Evolutionary conservation across 2,329 filamentous ascomycete species (phyloP), one percentile per base, ranked within the genome.

Genomic region (Aciculosporium take): DNA sequence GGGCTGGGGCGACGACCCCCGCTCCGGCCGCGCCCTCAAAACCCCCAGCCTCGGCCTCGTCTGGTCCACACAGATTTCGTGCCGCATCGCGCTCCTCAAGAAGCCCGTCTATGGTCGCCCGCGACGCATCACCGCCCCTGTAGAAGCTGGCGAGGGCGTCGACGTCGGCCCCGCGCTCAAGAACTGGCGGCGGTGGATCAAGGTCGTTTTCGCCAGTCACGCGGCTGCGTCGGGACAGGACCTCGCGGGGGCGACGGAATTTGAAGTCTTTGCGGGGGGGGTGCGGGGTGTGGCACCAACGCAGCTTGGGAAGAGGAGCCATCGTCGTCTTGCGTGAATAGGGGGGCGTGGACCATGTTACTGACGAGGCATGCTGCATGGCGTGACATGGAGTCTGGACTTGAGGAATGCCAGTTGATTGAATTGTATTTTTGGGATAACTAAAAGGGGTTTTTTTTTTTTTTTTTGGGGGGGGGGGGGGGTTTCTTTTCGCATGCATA

Each of bases 181-280:
- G 43, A 70, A 65, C 27, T 87, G 83, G 77, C 72, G 72, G 48
- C 68, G 89, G 44, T 85, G 77, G 67, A 78, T 94, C 69, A 93
- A 88, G 59, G 74, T 96, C 7, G 89, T 94, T 1, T 96, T 94
- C 65, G 82, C 86, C 37, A 74, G 84, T 2, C 91, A 93, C 72
- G 73, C 74, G 4, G 61, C 65, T 2, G 70, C 69, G 2, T 66
- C 66, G 46, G 65, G 72, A 13, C 57, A 68, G 40, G 64, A 69
- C 9, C 47, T 69, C 40, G 53, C 62, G 1, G 65, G 64, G 7
- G 75, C 74, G 12, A 67, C 80, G 4, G 79, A 84, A 53, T 93
- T 87, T 58, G 80, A 87, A 57, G 79, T 95, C 43, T 76, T 69
- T 51, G 74, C 72, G 54, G 78, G 74, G 0, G 85, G 85, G 0